Evolutionary conservation across 176 grass and related monocot species (phyloP), one percentile per base, ranked within the genome.

Genomic region (Chrysopogon serrulatus): DNA sequence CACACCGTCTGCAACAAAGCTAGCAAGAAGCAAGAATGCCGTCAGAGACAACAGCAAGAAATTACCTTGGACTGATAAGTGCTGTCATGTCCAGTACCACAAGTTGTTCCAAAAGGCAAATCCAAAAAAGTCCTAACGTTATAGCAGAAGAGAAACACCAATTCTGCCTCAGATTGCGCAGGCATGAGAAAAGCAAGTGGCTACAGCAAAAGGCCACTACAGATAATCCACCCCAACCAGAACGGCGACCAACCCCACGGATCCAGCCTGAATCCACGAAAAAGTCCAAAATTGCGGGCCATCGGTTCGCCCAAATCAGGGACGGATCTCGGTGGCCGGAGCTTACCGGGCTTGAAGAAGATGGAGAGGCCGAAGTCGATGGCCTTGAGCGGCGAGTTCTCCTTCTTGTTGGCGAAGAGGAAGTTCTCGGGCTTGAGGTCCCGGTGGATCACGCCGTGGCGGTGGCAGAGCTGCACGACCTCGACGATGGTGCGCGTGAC

Each of bases 401-500:
- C 97, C 84, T 99, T 99, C 78, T 96, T 99, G 86, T 96, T 96
- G 6, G 97, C 93, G 65, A 99, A 99, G 68, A 99, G 83, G 85
- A 99, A 99, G 83, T 99, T 99, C 84, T 99, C 97, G 0, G 97
- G 97, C 86, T 99, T 99, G 86, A 96, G 97, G 87, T 99, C 97
- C 48, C 97, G 81, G 90, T 99, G 97, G 79, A 99, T 99, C 10
- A 99, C 97, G 42, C 97, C 97, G 81, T 99, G 93, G 80, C 76
- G 86, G 84, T 99, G 97, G 90, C 97, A 99, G 74, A 99, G 90
- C 88, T 99, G 97, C 63, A 99, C 97, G 67, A 99, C 97, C 93
- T 99, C 97, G 42, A 99, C 97, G 86, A 99, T 94, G 49, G 97
- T 99, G 44, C 86, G 85, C 5, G 76, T 87, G 27, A 99, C 97